Evolutionary conservation across 345 rosid genomes (phyloP).

Genomic region (Murraya koenigii): DNA sequence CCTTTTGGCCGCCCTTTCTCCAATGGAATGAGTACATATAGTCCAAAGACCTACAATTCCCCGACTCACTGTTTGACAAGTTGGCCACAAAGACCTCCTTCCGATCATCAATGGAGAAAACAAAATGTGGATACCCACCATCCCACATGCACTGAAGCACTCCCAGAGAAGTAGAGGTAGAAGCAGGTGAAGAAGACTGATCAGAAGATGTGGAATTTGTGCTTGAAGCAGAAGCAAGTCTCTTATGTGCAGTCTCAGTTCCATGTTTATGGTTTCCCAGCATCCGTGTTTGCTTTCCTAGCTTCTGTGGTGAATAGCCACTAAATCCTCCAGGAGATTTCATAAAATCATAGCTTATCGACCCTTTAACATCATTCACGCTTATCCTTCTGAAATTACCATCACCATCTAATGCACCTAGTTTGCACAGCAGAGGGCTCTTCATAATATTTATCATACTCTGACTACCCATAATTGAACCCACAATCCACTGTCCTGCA

Average conservation of each 20-base stretch:
- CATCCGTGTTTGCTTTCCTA: constrained; percentile 20
- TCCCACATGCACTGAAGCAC: constrained; percentile 78
- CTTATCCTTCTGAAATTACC: constrained; percentile 23
- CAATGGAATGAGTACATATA: constrained; percentile 58
- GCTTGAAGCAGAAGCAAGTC: constrained; percentile 47
- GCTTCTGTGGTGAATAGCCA: constrained; percentile 29
- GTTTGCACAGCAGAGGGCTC: constrained; percentile 52
- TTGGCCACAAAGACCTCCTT: constrained; percentile 61
- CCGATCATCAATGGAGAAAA: constrained; percentile 72
- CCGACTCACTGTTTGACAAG: constrained; percentile 39
- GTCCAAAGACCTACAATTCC: constrained; percentile 33
- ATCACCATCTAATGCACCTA: constrained; percentile 39
- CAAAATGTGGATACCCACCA: constrained; percentile 62
- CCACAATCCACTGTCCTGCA: constrained; percentile 47
- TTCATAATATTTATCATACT: constrained; percentile 61
- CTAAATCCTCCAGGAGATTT: constrained; percentile 39
- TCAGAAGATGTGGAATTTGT: constrained; percentile 52
- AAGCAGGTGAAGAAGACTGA: constrained; percentile 44
- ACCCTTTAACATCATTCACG: constrained; percentile 35
- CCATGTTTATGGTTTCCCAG: constrained; percentile 19
- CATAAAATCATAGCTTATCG: constrained; percentile 28
- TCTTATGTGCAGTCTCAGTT: constrained; percentile 27
- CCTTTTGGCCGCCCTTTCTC: constrained; percentile 39
- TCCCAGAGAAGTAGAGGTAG: constrained; percentile 58
- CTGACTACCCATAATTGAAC: constrained; percentile 68